Evolutionary conservation across 1,284 basidiomycete genomes (phyloP).

Genomic region (Termitomyces sp.): DNA sequence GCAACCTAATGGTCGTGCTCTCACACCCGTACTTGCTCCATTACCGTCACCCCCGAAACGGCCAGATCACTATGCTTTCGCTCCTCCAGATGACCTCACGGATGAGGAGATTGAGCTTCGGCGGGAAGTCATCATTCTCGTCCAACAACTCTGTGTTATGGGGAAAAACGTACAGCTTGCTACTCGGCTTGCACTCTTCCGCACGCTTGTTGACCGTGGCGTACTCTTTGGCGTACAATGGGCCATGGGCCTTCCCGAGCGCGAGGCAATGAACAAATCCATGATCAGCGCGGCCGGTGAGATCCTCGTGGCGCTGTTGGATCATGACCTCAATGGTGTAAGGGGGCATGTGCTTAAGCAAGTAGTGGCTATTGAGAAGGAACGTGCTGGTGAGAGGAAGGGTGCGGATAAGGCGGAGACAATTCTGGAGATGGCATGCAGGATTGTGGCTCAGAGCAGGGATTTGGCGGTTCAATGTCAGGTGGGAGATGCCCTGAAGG

Average conservation of each 20-base stretch:
- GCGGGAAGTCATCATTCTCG: constrained; percentile 76
- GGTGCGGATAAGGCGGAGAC: constrained; percentile 67
- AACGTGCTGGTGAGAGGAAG: constrained; percentile 47
- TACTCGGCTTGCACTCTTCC: constrained; percentile 84
- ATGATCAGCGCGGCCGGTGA: constrained; percentile 85
- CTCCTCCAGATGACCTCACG: constrained; percentile 44
- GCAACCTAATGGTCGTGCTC: constrained; percentile 10
- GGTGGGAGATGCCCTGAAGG: constrained; percentile 84
- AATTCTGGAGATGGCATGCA: constrained; percentile 71
- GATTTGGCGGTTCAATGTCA: constrained; percentile 90
- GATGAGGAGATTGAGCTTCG: constrained; percentile 49
- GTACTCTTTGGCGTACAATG: constrained; percentile 90
- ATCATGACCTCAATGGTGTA: constrained; percentile 89
- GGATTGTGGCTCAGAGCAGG: constrained; percentile 70
- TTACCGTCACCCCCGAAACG: constrained; percentile 18
- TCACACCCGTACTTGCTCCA: constrained; percentile 4
- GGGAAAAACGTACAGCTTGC: constrained; percentile 95
- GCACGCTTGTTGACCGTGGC: constrained; percentile 84
- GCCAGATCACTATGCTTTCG: constrained; percentile 40
- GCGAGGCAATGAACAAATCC: constrained; percentile 36
- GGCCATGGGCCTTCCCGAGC: constrained; percentile 63
- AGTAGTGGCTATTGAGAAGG: constrained; percentile 60
- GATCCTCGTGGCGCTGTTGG: constrained; percentile 81
- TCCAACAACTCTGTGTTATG: constrained; percentile 93
- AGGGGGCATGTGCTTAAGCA: constrained; percentile 82